These are phyloP conservation scores for Macrolepiota dolichaula DNA, from an alignment of 768 basidiomycete genomes.

Conservation along the genomic window DNA sequence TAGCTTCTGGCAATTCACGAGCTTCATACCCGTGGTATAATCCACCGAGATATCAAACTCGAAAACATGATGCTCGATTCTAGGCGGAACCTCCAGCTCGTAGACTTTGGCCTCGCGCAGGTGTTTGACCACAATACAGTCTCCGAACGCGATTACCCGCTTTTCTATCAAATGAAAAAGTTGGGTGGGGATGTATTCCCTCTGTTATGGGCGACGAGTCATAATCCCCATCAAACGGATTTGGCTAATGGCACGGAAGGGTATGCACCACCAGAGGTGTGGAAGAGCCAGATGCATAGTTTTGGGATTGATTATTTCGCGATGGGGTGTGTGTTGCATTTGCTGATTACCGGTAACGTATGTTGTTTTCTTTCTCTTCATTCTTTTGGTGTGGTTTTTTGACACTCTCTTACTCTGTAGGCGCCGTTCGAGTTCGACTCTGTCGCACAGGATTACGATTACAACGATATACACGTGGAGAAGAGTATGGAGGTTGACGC, in stretches of 20 bases:
- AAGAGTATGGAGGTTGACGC: conserved; percentile 6
- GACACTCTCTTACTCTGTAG: not conserved
- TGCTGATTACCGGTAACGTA: conserved; percentile 6
- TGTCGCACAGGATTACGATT: not conserved
- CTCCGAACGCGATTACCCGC: not conserved
- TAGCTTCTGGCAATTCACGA: conserved; percentile 12
- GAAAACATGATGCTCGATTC: conserved; percentile 15
- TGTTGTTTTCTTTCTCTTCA: not conserved
- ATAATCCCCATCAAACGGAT: conserved; percentile 11
- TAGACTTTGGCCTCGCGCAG: conserved; percentile 14
- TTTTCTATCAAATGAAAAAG: not conserved
- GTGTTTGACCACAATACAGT: conserved; percentile 2
- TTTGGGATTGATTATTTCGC: conserved; percentile 11
- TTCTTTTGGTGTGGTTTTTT: not conserved
- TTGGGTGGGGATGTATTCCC: conserved; percentile 4
- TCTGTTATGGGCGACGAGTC: conserved; percentile 3
- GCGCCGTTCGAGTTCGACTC: conserved; percentile 5
- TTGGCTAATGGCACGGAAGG: conserved; percentile 8
- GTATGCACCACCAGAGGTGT: conserved; percentile 8
- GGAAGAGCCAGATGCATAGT: conserved; percentile 8
- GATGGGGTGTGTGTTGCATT: conserved; percentile 8
- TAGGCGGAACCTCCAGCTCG: conserved; percentile 10
- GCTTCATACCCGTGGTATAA: conserved; percentile 13
- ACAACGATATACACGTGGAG: conserved; percentile 1
- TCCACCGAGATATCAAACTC: conserved; percentile 16